Percentiles rank a stretch among this genome's conserved stretches.
phyloP scores from a whole-genome alignment of 2,329 filamentous ascomycete genomes.

The Trichoderma citrinoviride region DNA sequence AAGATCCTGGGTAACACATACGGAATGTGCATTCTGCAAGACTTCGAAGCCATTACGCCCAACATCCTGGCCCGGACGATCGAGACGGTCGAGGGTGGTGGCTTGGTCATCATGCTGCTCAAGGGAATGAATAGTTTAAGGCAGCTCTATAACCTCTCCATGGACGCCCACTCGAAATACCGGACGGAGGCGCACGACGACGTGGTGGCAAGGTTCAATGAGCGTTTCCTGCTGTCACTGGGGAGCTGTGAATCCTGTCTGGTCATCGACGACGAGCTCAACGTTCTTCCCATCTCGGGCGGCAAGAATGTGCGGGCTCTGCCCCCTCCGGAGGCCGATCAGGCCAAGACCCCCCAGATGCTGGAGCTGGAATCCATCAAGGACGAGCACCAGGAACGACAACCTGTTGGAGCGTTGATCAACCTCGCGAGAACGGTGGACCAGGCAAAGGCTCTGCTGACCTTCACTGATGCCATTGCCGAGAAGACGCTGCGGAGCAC shows the following conservation, averaged over 20 bases:
- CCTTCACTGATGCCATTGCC: conserved; percentile 92
- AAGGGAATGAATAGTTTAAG: conserved; percentile 98
- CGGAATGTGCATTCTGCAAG: conserved; percentile 96
- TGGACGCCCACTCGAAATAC: conserved; percentile 97
- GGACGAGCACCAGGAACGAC: conserved; percentile 78
- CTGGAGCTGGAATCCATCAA: conserved; percentile 84
- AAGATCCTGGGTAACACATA: conserved; percentile 98
- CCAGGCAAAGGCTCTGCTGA: conserved; percentile 94
- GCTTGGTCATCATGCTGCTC: conserved; percentile 81
- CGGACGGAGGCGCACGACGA: conserved; percentile 94
- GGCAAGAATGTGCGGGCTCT: conserved; percentile 85
- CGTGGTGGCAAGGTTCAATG: conserved; percentile 94
- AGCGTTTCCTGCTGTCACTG: conserved; percentile 91
- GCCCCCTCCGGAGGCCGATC: conserved; percentile 70
- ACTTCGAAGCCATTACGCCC: conserved; percentile 97
- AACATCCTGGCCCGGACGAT: conserved; percentile 92
- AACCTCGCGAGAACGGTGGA: conserved; percentile 87
- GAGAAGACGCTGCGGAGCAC: conserved; percentile 95
- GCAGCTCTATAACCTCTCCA: conserved; percentile 92
- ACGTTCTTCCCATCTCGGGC: conserved; percentile 94
- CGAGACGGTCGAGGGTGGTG: conserved; percentile 96
- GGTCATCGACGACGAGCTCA: conserved; percentile 96
- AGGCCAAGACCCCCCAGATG: conserved; percentile 67
- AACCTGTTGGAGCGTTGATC: conserved; percentile 81
- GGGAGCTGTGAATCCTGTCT: conserved; percentile 94